These are phyloP conservation scores for Kondoa malvinella DNA, from an alignment of 768 basidiomycete genomes.

Conservation along the genomic window DNA sequence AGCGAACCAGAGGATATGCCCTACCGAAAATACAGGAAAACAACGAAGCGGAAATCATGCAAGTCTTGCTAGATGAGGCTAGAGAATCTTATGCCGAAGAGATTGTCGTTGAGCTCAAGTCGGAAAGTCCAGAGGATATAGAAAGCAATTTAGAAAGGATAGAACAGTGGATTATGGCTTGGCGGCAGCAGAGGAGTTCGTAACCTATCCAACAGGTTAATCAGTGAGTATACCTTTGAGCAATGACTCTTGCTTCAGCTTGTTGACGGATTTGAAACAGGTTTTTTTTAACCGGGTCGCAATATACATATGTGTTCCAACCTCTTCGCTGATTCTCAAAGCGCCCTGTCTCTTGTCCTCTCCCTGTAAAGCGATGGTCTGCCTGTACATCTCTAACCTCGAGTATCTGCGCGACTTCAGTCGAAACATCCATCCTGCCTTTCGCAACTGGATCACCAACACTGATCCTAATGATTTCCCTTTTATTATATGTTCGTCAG, in stretches of 20 bases:
- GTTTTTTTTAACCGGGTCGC: too few species aligned
- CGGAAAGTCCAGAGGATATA: constrained; percentile 59
- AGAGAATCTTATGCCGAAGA: constrained; percentile 65
- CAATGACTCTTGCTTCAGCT: too few species aligned
- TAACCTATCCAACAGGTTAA: too few species aligned
- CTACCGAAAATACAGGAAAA: constrained; percentile 95
- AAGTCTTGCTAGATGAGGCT: constrained; percentile 75
- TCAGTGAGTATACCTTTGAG: too few species aligned
- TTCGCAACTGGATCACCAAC: not conserved
- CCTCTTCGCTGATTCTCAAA: too few species aligned
- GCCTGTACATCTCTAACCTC: not conserved
- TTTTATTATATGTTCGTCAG: not conserved
- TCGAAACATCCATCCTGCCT: not conserved
- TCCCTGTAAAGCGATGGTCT: not conserved
- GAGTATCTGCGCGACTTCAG: not conserved
- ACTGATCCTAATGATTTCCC: not conserved
- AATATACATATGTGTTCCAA: too few species aligned
- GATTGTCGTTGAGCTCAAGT: constrained; percentile 68
- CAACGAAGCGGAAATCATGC: constrained; percentile 96
- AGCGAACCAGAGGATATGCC: constrained; percentile 51
- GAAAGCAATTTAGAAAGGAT: constrained; percentile 75
- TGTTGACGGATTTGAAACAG: too few species aligned
- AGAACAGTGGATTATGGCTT: constrained; percentile 66
- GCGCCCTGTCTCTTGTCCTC: not conserved
- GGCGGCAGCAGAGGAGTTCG: too few species aligned